Conservation (phyloP, 2,329 filamentous ascomycete species). For the Penicillium sp. region DNA sequence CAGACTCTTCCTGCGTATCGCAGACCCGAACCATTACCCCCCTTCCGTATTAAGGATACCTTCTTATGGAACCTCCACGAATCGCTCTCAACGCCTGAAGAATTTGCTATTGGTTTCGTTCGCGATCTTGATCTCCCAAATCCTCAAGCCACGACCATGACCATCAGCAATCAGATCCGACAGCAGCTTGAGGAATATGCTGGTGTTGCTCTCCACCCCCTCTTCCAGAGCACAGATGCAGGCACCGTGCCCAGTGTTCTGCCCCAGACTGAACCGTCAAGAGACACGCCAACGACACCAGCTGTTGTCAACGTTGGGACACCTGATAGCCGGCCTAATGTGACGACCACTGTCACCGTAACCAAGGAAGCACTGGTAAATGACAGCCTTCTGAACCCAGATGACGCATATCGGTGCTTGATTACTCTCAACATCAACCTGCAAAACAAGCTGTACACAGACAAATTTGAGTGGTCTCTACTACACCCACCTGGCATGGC, state of each 20-base stretch:
- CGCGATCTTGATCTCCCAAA: conserved; percentile 91
- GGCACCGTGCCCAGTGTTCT: conserved; percentile 17
- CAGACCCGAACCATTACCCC: conserved; percentile 72
- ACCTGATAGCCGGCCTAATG: conserved; percentile 51
- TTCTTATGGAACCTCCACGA: conserved; percentile 98
- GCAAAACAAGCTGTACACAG: conserved; percentile 85
- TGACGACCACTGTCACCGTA: conserved; percentile 23
- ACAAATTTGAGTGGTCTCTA: conserved; percentile 97
- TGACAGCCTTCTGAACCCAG: conserved; percentile 76
- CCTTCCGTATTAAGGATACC: conserved; percentile 88
- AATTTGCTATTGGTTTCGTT: conserved; percentile 87
- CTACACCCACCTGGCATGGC: conserved; percentile 88
- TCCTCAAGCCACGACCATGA: conserved; percentile 64
- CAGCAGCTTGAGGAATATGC: conserved; percentile 96
- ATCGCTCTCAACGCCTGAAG: conserved; percentile 86
- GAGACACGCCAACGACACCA: conserved; percentile 55
- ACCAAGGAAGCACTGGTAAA: conserved; percentile 50
- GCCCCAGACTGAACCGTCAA: conserved; percentile 43
- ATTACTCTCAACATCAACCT: conserved; percentile 89
- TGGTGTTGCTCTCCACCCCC: conserved; percentile 84
- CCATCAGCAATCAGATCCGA: conserved; percentile 91
- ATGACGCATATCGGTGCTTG: conserved; percentile 92
- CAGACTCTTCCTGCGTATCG: conserved; percentile 75
- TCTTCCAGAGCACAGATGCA: conserved; percentile 64
- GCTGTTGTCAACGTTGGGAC: conserved; percentile 53